A percentile compares a stretch with the other conserved stretches of the same genome.
Evolutionary conservation across 305 asterid species (phyloP).

Genomic region (Solanum hybrid): DNA sequence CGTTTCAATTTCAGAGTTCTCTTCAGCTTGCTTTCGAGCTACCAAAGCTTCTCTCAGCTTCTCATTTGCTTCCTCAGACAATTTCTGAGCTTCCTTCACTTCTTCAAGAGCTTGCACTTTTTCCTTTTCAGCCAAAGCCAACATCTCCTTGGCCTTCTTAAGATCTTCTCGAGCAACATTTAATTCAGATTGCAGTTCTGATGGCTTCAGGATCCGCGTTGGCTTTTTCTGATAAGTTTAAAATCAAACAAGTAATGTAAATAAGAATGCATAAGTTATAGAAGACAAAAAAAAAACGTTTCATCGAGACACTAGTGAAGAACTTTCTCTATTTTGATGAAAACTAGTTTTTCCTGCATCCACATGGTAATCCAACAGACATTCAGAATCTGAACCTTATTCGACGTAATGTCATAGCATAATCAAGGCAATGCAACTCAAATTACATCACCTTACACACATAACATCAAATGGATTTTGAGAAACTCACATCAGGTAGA

Average conservation of each 20-base stretch:
- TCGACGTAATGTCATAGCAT: not conserved
- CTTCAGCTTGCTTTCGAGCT: constrained; percentile 25
- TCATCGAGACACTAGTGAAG: not conserved
- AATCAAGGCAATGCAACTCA: not conserved
- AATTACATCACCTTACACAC: not conserved
- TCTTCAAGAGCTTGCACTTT: constrained; percentile 15
- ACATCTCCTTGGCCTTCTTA: constrained; percentile 54
- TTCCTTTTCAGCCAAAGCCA: constrained; percentile 50
- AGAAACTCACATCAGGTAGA: constrained; percentile 44
- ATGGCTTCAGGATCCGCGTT: constrained; percentile 35
- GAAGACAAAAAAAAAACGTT: not conserved
- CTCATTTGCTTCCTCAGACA: constrained; percentile 20
- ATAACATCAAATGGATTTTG: not conserved
- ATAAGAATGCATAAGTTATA: constrained; percentile 7
- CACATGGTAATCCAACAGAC: not conserved
- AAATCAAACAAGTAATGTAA: not conserved
- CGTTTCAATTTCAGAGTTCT: constrained; percentile 20
- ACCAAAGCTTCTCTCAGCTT: constrained; percentile 24
- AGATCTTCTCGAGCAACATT: constrained; percentile 56
- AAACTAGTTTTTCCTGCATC: not conserved
- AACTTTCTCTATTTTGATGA: not conserved
- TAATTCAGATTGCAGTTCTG: constrained; percentile 51
- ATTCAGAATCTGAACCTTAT: not conserved
- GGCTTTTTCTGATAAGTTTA: constrained; percentile 40
- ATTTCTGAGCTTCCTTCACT: constrained; percentile 15